Evolutionary conservation across 441 rosid genomes (phyloP), one percentile per base, ranked within the genome.

Genomic region (Adansonia rubrostipa): DNA sequence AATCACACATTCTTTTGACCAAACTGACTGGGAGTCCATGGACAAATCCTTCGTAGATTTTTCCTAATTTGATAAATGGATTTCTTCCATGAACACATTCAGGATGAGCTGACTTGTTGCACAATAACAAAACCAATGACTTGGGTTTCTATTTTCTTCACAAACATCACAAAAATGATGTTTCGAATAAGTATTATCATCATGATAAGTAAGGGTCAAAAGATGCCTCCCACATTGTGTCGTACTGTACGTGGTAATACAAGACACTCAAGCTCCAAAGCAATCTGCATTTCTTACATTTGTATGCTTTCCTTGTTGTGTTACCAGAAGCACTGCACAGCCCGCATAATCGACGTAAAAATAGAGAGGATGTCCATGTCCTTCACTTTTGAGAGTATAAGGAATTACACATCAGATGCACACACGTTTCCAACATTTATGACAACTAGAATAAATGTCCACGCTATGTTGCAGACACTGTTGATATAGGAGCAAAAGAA

Each of bases 231-330:
- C 44, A 9, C 67, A 63, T 14, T 63, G 67, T 63, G 45, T 28
- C 9, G 42, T 13, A 3, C n/a, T 33, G 6, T 28, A 2, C 5
- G 3, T 6, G 67, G 67, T 13, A 63, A 13, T 5, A 0, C 0
- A 33, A 33, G 1, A 28, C 67, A 63, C 0, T 1, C 0, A 6
- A 3, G 0, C 5, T 28, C 4, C 45, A 63, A 13, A 28, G 44
- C 45, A 63, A 28, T 0, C 14, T 28, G 44, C 67, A 63, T 13
- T 0, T n/a, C 44, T 63, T 63, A 6, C 67, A 63, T 1, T 33
- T 13, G 15, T 0, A 63, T 28, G 9, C 9, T 0, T 2, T 0
- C 0, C 1, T 0, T 14, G 0, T 14, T 1, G 6, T 0, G 0
- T 1, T 0, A 5, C 68, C 68, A 28, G 45, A 63, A 33, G 68